phyloP scores from a whole-genome alignment of 2,329 filamentous ascomycete species.

The Amauroascus niger region DNA sequence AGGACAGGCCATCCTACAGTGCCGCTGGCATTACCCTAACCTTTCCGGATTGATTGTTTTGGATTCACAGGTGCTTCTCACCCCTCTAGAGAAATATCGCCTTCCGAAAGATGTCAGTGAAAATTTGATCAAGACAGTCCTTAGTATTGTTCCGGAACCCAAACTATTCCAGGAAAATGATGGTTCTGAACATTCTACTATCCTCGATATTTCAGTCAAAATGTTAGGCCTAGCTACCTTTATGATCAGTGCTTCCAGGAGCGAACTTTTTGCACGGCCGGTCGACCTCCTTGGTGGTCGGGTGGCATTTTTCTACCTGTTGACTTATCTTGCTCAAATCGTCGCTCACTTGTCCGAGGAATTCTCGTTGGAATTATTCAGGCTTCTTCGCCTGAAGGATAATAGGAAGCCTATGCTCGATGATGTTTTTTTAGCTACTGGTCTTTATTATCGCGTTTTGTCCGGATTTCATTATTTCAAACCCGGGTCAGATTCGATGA shows the following conservation, averaged over 20 bases:
- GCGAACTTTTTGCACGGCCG: conserved; percentile 12
- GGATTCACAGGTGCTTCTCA: background rate
- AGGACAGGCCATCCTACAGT: conserved; percentile 14
- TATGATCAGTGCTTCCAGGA: conserved; percentile 14
- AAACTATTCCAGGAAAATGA: conserved; percentile 7
- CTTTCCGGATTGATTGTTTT: conserved; percentile 12
- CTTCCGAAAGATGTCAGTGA: conserved; percentile 7
- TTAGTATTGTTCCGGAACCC: conserved; percentile 8
- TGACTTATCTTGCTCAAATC: conserved; percentile 16
- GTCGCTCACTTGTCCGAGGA: conserved; percentile 19
- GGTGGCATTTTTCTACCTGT: conserved; percentile 16
- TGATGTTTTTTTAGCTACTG: conserved; percentile 17
- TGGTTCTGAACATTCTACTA: background rate
- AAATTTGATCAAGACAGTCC: conserved; percentile 9
- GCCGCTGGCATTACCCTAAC: conserved; percentile 14
- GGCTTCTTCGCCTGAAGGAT: conserved; percentile 12
- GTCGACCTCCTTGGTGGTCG: conserved; percentile 12
- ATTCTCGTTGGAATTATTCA: conserved; percentile 3
- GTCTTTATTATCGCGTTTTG: conserved; percentile 9
- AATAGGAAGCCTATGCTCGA: conserved; percentile 17
- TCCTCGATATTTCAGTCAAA: background rate
- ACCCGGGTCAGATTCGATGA: conserved; percentile 8
- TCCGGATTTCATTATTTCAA: conserved; percentile 2
- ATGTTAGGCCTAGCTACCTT: conserved; percentile 18
- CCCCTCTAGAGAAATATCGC: background rate